These are phyloP conservation scores for Ogataea chonburiensis DNA, from an alignment of 805 yeast species.

Conservation along the genomic window DNA sequence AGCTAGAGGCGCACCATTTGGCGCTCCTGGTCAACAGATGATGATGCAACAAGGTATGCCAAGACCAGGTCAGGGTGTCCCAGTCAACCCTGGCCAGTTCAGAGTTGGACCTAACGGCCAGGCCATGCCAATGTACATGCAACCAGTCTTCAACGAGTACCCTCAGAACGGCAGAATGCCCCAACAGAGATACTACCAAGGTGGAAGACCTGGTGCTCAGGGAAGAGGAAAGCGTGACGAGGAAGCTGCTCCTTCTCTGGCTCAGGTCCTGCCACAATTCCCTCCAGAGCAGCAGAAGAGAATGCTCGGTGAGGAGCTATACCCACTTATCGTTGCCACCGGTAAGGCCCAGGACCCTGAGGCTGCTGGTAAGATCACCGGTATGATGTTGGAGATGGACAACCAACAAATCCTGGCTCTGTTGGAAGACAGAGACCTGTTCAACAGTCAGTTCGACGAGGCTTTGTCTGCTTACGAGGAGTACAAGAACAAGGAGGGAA, in stretches of 20 bases:
- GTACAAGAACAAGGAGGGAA: slow-evolving; percentile 58
- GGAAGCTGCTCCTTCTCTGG: slow-evolving; percentile 43
- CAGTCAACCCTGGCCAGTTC: slow-evolving; percentile 56
- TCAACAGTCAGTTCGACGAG: slow-evolving; percentile 89
- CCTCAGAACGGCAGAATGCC: slow-evolving; percentile 56
- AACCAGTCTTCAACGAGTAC: slow-evolving; percentile 71
- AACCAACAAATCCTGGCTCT: slow-evolving; percentile 85
- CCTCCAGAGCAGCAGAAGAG: slow-evolving; percentile 95
- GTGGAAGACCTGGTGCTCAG: slow-evolving; percentile 35
- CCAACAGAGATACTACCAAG: slow-evolving; percentile 46
- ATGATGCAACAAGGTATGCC: slow-evolving; percentile 63
- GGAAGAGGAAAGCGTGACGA: slow-evolving; percentile 29
- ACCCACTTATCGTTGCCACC: slow-evolving; percentile 84
- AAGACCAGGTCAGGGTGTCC: slow-evolving; percentile 59
- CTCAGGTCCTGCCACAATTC: slow-evolving; percentile 58
- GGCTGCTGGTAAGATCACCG: slow-evolving; percentile 98
- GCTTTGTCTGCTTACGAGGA: slow-evolving; percentile 93
- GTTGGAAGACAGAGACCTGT: slow-evolving; percentile 85
- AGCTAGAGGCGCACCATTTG: slow-evolving; percentile 76
- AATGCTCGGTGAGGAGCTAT: slow-evolving; percentile 95
- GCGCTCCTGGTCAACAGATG: slow-evolving; percentile 78
- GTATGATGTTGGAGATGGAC: slow-evolving; percentile 96
- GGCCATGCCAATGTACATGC: slow-evolving; percentile 79
- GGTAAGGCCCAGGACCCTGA: slow-evolving; percentile 88
- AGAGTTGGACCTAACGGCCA: slow-evolving; percentile 81